Evolutionary conservation across 192 early-diverging fungal genomes (phyloP).

Genomic region (Rhizophagus clarus): DNA sequence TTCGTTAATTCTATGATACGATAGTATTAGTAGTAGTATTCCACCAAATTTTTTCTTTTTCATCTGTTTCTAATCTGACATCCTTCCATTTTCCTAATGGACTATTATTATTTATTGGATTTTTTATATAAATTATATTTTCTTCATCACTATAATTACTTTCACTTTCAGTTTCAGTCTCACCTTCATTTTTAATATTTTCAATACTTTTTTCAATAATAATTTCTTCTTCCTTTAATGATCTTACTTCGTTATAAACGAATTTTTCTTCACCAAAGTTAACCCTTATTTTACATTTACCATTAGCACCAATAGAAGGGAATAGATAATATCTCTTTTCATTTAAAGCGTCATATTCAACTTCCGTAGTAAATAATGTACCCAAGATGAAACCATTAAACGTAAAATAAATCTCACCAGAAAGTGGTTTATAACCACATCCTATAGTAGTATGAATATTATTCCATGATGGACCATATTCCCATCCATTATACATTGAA

Average conservation of each 20-base stretch:
- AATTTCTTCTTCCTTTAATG: not conserved
- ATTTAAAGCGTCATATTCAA: not conserved
- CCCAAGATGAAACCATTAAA: not conserved
- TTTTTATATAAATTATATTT: not conserved
- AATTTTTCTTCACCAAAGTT: conserved; percentile 1
- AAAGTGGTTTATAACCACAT: conserved; percentile 1
- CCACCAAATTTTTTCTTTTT: not conserved
- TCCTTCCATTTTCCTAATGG: not conserved
- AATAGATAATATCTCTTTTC: not conserved
- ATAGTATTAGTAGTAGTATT: not conserved
- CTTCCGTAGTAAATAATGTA: not conserved
- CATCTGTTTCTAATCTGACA: not conserved
- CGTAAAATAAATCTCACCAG: conserved; percentile 1
- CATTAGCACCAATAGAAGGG: not conserved
- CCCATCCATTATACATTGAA: conserved; percentile 36
- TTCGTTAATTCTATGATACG: not conserved
- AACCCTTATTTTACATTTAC: conserved; percentile 15
- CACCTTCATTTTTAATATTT: not conserved
- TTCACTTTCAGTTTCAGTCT: not conserved
- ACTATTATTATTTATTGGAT: not conserved
- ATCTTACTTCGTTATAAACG: not conserved
- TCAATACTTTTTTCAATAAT: not conserved
- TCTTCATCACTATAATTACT: not conserved
- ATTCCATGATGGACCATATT: conserved; percentile 35
- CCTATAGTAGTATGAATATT: not conserved